Evolutionary conservation across 352 stramenopile species (phyloP).

Genomic region (Phytophthora multivora): DNA sequence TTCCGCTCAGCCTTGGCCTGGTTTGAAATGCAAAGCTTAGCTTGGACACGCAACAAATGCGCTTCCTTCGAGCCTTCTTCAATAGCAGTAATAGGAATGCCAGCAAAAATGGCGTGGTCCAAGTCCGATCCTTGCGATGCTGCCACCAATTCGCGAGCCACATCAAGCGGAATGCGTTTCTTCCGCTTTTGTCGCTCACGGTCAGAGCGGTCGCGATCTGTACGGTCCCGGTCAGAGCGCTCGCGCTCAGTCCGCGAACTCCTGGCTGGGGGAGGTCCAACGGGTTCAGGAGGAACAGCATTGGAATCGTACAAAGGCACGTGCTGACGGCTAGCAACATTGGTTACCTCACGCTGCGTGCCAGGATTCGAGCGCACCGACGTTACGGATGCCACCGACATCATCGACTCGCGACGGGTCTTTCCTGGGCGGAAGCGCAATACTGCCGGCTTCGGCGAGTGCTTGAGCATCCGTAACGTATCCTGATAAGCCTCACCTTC

Average conservation of each 20-base stretch:
- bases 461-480: slow-evolving; percentile 87
- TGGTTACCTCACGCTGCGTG: slow-evolving; percentile 48
- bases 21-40: slow-evolving; percentile 81
- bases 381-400: slow-evolving; percentile 58
- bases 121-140: slow-evolving; percentile 78
- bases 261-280: slow-evolving; percentile 5
- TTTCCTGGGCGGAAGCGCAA: slow-evolving; percentile 75
- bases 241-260: slow-evolving; percentile 13
- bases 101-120: slow-evolving; percentile 69
- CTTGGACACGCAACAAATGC: slow-evolving; percentile 79
- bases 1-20: slow-evolving; percentile 37
- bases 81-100: slow-evolving; percentile 74
- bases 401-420: slow-evolving; percentile 61
- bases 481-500: slow-evolving; percentile 85
- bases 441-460: slow-evolving; percentile 83
- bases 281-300: slow-evolving; percentile 21
- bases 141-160: slow-evolving; percentile 80
- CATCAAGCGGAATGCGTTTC: slow-evolving; percentile 81
- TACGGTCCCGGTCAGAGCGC: slow-evolving; percentile 14
- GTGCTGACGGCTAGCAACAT: slow-evolving; percentile 44
- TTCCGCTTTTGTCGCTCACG: slow-evolving; percentile 67
- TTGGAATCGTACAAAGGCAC: slow-evolving; percentile 63
- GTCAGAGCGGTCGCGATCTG: slow-evolving; percentile 25
- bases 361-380: slow-evolving; percentile 65
- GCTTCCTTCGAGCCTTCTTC: slow-evolving; percentile 79